phyloP scores from a whole-genome alignment of 1,284 basidiomycete genomes.

The Athelia psychrophila region DNA sequence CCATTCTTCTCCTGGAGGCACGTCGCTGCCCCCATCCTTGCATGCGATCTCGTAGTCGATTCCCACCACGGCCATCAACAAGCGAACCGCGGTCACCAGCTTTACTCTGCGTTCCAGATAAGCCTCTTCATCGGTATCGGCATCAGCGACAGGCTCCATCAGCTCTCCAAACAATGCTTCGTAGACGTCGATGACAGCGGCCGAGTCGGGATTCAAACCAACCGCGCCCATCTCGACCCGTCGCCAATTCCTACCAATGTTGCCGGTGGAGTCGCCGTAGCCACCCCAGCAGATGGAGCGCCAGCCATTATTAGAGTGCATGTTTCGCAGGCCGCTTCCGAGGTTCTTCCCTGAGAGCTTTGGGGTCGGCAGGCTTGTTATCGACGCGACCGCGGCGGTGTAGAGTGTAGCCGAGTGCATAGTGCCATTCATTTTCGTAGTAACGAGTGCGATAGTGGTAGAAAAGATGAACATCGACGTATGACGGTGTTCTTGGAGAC shows the following conservation, averaged over 20 bases:
- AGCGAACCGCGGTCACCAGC: conserved; percentile 6
- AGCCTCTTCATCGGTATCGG: not conserved
- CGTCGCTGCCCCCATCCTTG: conserved; percentile 7
- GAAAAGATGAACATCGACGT: conserved; percentile 14
- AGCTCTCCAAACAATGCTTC: conserved; percentile 12
- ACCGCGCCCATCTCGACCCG: conserved; percentile 7
- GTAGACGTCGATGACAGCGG: conserved; percentile 5
- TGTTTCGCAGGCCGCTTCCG: not conserved
- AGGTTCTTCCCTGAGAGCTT: not conserved
- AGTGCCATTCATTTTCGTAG: conserved; percentile 9
- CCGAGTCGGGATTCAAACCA: conserved; percentile 5
- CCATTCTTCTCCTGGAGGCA: not conserved
- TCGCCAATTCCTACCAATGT: conserved; percentile 3
- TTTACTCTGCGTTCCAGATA: conserved; percentile 7
- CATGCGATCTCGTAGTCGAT: conserved; percentile 10
- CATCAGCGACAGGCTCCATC: not conserved
- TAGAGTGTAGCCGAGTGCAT: conserved; percentile 13
- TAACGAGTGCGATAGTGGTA: conserved; percentile 7
- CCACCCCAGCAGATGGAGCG: conserved; percentile 16
- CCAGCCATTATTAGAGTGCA: conserved; percentile 11
- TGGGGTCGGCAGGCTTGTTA: not conserved
- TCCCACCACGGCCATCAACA: conserved; percentile 11
- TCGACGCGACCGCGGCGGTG: not conserved
- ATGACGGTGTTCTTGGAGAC: conserved; percentile 8
- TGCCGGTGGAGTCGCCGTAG: conserved; percentile 6